Percentiles rank a stretch among this genome's conserved stretches.
phyloP scores from a whole-genome alignment of 768 basidiomycete genomes.

The Mycena alexandri region DNA sequence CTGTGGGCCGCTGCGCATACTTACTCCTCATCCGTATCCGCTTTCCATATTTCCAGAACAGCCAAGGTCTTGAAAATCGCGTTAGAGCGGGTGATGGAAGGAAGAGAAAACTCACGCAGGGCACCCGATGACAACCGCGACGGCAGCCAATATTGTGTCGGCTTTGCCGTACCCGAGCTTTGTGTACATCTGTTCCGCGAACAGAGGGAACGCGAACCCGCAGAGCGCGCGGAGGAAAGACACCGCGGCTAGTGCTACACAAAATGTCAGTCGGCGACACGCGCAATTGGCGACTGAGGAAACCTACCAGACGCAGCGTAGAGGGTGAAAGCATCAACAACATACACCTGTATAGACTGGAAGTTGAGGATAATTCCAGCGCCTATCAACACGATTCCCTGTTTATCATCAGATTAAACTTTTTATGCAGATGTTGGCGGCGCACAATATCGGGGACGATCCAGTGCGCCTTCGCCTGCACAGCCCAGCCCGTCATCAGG shows the following conservation, averaged over 20 bases:
- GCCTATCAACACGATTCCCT: slow-evolving; percentile 72
- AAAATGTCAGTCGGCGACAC: too few species aligned
- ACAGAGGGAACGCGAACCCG: slow-evolving; percentile 85
- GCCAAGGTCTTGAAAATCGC: slow-evolving; percentile 45
- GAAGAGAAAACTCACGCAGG: slow-evolving; percentile 59
- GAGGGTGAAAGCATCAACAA: slow-evolving; percentile 75
- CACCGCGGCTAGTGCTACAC: slow-evolving; percentile 68
- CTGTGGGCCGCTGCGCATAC: slow-evolving; percentile 46
- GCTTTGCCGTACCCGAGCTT: slow-evolving; percentile 79
- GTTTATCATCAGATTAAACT: background rate
- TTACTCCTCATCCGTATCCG: slow-evolving; percentile 64
- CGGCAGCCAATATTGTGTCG: slow-evolving; percentile 70
- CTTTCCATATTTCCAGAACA: slow-evolving; percentile 52
- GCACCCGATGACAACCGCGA: slow-evolving; percentile 71
- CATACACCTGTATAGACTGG: slow-evolving; percentile 68
- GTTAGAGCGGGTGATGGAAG: background rate
- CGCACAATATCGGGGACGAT: slow-evolving; percentile 76
- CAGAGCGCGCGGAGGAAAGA: slow-evolving; percentile 72
- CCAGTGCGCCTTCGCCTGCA: slow-evolving; percentile 72
- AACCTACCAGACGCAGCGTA: slow-evolving; percentile 74
- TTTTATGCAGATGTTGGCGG: background rate
- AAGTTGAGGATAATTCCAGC: slow-evolving; percentile 70
- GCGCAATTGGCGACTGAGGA: background rate
- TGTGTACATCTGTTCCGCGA: slow-evolving; percentile 76
- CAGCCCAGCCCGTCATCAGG: slow-evolving; percentile 79